Conservation (phyloP, 2,329 filamentous ascomycete species). For the Diplodia seriata region DNA sequence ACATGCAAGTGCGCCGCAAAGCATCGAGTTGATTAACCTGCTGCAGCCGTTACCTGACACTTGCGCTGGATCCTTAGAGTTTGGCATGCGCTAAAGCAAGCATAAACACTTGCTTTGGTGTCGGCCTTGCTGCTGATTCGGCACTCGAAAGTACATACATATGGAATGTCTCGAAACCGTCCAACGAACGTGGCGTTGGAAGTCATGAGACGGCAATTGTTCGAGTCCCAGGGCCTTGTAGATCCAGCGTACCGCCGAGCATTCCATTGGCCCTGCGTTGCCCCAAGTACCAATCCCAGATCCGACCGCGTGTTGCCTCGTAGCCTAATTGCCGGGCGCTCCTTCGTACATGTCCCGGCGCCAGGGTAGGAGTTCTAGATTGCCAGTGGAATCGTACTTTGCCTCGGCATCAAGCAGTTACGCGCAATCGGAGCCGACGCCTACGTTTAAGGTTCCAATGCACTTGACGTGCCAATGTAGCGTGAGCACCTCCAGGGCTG, state of each 20-base stretch:
- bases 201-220: conserved; percentile 22
- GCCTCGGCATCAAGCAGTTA: neutral
- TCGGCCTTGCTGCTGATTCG: neutral
- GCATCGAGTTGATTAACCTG: conserved; percentile 8
- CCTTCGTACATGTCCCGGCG: conserved; percentile 9
- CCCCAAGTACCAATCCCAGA: conserved; percentile 16
- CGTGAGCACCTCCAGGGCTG: neutral
- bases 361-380: conserved; percentile 25
- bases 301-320: conserved; percentile 15
- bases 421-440: neutral
- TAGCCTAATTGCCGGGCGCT: conserved; percentile 13
- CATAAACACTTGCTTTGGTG: conserved; percentile 1
- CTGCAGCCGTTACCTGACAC: conserved; percentile 20
- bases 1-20: conserved; percentile 8
- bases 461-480: conserved; percentile 13
- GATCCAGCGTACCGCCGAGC: neutral
- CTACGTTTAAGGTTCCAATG: neutral
- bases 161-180: conserved; percentile 7
- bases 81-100: conserved; percentile 18
- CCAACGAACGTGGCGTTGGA: conserved; percentile 7
- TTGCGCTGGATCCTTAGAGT: neutral
- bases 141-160: neutral
- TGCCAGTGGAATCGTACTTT: conserved; percentile 9
- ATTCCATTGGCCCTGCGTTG: conserved; percentile 18
- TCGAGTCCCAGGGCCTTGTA: neutral